A percentile compares a stretch with the other conserved stretches of the same genome.
phyloP scores from a whole-genome alignment of 2,329 filamentous ascomycete species.

The Calonectria hawksworthii region DNA sequence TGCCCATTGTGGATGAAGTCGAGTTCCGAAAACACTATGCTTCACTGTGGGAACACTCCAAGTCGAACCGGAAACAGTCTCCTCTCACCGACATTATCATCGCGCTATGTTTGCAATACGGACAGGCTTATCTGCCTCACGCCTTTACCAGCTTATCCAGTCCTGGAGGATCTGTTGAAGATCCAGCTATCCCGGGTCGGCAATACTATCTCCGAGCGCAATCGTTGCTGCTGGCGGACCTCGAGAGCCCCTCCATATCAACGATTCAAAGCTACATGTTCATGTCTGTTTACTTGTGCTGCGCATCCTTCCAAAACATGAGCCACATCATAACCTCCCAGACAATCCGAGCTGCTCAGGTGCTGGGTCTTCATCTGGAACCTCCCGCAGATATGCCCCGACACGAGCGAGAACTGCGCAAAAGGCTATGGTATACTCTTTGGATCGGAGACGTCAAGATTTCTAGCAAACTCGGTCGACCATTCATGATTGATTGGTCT shows the following conservation, averaged over 20 bases:
- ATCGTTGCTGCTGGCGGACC: conserved; percentile 56
- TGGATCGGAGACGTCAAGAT: conserved; percentile 63
- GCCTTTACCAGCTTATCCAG: conserved; percentile 2
- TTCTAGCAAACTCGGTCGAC: conserved; percentile 62
- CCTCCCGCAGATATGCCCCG: conserved; percentile 52
- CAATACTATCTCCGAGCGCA: conserved; percentile 63
- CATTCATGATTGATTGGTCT: conserved; percentile 52
- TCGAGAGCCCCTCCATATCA: conserved; percentile 61
- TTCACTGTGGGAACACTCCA: conserved; percentile 53
- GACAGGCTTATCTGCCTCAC: conserved; percentile 43
- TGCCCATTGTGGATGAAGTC: conserved; percentile 58
- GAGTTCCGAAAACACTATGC: conserved; percentile 60
- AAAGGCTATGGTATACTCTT: conserved; percentile 66
- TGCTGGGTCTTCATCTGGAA: conserved; percentile 63
- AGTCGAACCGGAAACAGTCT: conserved; percentile 56
- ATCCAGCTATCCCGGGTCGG: conserved; percentile 59
- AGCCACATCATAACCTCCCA: conserved; percentile 56
- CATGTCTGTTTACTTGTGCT: conserved; percentile 60
- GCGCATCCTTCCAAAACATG: conserved; percentile 64
- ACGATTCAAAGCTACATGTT: conserved; percentile 65
- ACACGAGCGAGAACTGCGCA: conserved; percentile 58
- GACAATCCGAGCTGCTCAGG: conserved; percentile 60
- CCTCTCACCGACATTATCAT: conserved; percentile 66
- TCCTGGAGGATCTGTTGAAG: conserved; percentile 36
- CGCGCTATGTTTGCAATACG: conserved; percentile 65